Conservation (phyloP, 371 early-diverging fungal genomes). For the Rhizopus delemar region DNA sequence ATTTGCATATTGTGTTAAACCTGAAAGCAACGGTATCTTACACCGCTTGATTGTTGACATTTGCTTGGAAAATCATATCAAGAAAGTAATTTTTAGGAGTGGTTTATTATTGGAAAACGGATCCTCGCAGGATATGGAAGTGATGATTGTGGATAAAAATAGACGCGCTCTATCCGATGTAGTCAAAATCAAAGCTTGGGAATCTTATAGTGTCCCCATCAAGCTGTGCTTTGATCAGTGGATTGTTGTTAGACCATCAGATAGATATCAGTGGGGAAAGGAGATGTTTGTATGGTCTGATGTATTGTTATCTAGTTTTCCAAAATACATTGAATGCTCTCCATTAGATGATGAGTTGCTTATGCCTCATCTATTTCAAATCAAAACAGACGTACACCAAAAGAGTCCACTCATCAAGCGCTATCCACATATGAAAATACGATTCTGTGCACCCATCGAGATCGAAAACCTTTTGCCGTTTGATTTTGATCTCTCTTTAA, state of each 20-base stretch:
- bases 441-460: constrained; percentile 73
- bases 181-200: constrained; percentile 46
- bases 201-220: constrained; percentile 70
- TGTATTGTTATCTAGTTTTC: constrained; percentile 39
- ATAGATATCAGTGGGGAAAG: constrained; percentile 70
- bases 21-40: constrained; percentile 58
- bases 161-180: constrained; percentile 24
- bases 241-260: constrained; percentile 68
- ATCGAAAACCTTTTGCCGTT: constrained; percentile 87
- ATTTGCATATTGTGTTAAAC: constrained; percentile 61
- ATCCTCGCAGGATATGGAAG: constrained; percentile 58
- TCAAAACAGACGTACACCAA: constrained; percentile 36
- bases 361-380: constrained; percentile 26
- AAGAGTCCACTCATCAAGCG: constrained; percentile 35
- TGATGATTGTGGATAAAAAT: constrained; percentile 55
- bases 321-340: constrained; percentile 37
- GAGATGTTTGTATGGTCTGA: constrained; percentile 72
- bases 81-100: constrained; percentile 79
- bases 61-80: constrained; percentile 68
- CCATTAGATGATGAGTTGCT: constrained; percentile 21
- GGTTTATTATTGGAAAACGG: constrained; percentile 67
- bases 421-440: constrained; percentile 73
- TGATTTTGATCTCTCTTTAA: constrained; percentile 54
- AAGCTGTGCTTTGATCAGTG: constrained; percentile 58
- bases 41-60: constrained; percentile 81